phyloP scores from a whole-genome alignment of 164 flowering plant genomes.

The Santalum album region DNA sequence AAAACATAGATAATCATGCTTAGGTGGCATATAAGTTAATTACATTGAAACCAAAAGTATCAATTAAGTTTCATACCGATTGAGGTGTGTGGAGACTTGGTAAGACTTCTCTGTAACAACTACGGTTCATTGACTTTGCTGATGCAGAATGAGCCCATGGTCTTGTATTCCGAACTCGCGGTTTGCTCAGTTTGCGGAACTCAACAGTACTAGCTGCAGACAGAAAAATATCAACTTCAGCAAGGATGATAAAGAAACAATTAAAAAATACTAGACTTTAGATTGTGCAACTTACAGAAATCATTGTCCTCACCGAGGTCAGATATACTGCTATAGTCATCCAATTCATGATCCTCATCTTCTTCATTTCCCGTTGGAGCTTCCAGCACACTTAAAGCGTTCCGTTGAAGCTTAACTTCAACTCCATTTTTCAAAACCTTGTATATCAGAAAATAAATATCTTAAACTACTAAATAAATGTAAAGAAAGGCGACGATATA shows the following conservation, averaged over 20 bases:
- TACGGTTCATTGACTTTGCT: constrained; percentile 31
- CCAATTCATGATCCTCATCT: constrained; percentile 50
- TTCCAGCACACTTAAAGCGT: constrained; percentile 86
- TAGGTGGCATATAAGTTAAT: too few species aligned
- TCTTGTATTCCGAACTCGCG: constrained; percentile 53
- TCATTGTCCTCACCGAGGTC: constrained; percentile 39
- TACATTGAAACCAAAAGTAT: background rate
- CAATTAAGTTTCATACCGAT: constrained; percentile 24
- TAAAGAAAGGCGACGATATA: too few species aligned
- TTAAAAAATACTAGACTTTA: background rate
- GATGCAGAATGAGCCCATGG: constrained; percentile 46
- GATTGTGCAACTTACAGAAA: constrained; percentile 36
- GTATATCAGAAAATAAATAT: background rate
- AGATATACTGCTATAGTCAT: constrained; percentile 40
- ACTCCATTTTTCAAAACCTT: constrained; percentile 90
- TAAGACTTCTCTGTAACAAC: constrained; percentile 40
- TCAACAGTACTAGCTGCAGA: constrained; percentile 44
- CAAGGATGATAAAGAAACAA: background rate
- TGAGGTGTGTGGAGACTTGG: constrained; percentile 35
- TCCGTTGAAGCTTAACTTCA: constrained; percentile 91
- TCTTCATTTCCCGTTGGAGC: constrained; percentile 79
- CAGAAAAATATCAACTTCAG: background rate
- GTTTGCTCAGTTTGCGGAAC: constrained; percentile 51
- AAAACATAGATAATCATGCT: too few species aligned
- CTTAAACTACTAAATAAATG: too few species aligned